Evolutionary conservation across 225 moss, liverwort and hornwort genomes (phyloP), one percentile per base, ranked within the genome.

Genomic region (Pseudisothecium myosuroides): DNA sequence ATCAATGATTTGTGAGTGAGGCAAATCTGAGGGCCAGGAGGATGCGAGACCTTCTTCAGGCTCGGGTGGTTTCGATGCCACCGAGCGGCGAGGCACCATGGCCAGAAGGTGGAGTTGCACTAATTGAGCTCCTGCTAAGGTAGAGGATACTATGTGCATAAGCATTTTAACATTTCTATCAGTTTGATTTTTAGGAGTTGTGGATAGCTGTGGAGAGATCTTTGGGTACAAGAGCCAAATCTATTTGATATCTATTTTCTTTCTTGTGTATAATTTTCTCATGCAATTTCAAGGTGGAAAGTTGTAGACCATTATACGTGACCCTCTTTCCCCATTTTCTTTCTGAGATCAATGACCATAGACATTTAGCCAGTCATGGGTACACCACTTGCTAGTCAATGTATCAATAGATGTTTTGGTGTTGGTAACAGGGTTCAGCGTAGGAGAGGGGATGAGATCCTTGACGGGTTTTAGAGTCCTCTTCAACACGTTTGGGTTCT

Each of bases 41-140:
- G 22, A 63, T 34, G 63, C 62, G 34, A 47, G 47, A 34, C 15
- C 14, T 81, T 34, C 45, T 62, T 63, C 22, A 63, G 63, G 47
- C 16, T 62, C 32, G 22, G 23, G 23, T 82, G 82, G 36, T 82
- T 32, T 82, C 36, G 47, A 63, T 49, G 82, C 62, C 62, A 81
- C 14, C 11, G 60, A 81, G 21, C 32, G 15, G 43, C 43, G 14
- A 60, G 89, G 76, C 90, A 66, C 77, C 82, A 65, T 62, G 69
- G 69, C 62, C 75, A 31, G 41, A 85, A 86, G 50, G 83, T 61
- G 86, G 58, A 14, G 63, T 86, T 87, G 85, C 91, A 82, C 26
- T 76, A 61, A 67, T 91, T 86, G 93, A 91, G 71, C 86, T 69
- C 68, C 87, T 92, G 82, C 63, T 88, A 52, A 43, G 82, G 32